Base-by-base conservation (phyloP, 169 alveolate species). In the Perkinsus chesapeaki region DNA sequence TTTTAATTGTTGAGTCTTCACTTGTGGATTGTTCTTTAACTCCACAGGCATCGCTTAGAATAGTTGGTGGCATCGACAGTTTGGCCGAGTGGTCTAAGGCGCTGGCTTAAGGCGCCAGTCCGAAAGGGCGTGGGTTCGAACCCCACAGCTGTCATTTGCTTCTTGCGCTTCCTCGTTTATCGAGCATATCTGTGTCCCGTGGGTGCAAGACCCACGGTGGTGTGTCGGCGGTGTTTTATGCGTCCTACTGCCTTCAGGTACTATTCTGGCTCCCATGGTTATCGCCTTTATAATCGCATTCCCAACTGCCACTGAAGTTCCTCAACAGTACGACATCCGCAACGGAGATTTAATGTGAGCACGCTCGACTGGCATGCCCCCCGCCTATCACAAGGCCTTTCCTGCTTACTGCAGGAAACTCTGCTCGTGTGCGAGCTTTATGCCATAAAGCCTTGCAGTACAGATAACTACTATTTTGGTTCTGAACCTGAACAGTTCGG, bases 291-390 rank as follows among this genome's bases (percentile, higher is more conserved):
- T 91, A 9, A 38, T 91, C 48, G 27, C 39, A 31, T 91, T 91
- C 48, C 92, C 92, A 38, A 39, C 39, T 7, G 39, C 92, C 60
- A 91, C 92, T 37, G 92, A 91, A 31, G 39, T 91, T 38, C 92
- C 92, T n/a, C 20, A 39, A 39, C 92, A 91, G 48, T 91, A 91
- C 72, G 92, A 47, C 3, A 91, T 91, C 48, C 47, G 92, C n/a
- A 91, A 38, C 34, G 92, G 92, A 23, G 92, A 91, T 38, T 38
- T 91, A 38, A 91, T 91, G 38, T 43, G 60, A 43, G 60, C 60
- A n/a, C n/a, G n/a, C n/a, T n/a, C n/a, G n/a, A n/a, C 60, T 43
- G 60, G 23, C 60, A 43, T 16, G 60, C 16, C 60, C 16, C 5
- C 23, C 5, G 23, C 23, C 60, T 43, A 5, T 5, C 16, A 5